Evolutionary conservation across 768 basidiomycete genomes (phyloP), one percentile per base, ranked within the genome.

Genomic region (Lentinula sp.): DNA sequence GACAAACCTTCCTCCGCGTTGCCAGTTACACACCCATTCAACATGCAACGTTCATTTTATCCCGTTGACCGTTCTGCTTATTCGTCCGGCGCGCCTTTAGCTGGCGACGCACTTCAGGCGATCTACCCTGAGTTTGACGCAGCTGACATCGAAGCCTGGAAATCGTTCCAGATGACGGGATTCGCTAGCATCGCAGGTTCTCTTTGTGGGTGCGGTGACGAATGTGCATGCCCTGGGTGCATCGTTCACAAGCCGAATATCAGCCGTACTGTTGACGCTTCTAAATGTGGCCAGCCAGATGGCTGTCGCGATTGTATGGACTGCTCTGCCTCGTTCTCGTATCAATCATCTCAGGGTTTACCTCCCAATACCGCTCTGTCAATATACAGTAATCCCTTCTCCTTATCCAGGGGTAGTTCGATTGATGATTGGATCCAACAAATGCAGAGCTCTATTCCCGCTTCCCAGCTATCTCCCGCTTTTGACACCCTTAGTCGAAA

Each of bases 391-490:
- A 43, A 40, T 56, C n/a, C 53, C 15, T 48, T 11, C 2, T 23
- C 40, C 34, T 2, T 49, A 34, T 9, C 42, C 3, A n/a, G n/a
- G 16, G 32, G 43, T 16, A 28, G 15, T 40, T 75, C 78, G 61
- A 80, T 87, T 46, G 86, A 86, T 66, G 85, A 87, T 60, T 88
- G 86, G 86, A 74, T 87, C 59, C 79, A 79, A 57, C 81, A 84
- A 65, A 46, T 59, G 57, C 57, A 59, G 57, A n/a, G 13, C 15
- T 43, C 45, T 46, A 23, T 57, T 4, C 18, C 56, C n/a, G 40
- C 37, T 39, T n/a, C 43, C 28, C 23, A 45, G n/a, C 56, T 18
- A 10, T 21, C 8, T 4, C 18, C 56, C n/a, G 40, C 37, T 39
- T n/a, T 23, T 21, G 35, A 39, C 11, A 6, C 45, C 8, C n/a